These are phyloP conservation scores for Taxillus chinensis DNA, from an alignment of 164 flowering plant genomes.

Conservation along the genomic window DNA sequence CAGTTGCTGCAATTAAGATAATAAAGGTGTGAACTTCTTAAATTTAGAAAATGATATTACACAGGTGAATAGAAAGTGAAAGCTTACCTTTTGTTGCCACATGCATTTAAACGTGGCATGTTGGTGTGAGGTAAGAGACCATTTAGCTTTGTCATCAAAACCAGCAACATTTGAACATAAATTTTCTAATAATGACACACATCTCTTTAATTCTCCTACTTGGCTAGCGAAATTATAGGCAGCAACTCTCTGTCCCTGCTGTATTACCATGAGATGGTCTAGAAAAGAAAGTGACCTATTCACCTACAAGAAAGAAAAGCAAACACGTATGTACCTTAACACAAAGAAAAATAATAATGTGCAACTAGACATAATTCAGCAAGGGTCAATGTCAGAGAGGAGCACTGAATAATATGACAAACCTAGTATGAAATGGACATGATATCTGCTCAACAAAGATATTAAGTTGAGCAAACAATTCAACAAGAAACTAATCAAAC, in stretches of 20 bases:
- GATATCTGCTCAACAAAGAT: no score
- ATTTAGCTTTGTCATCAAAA: slow-evolving; percentile 11
- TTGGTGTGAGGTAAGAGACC: slow-evolving; percentile 29
- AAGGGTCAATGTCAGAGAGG: no score
- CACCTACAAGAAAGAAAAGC: slow-evolving; percentile 33
- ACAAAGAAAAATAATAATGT: no score
- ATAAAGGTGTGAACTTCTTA: neutral
- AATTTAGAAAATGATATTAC: neutral
- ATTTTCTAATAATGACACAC: slow-evolving; percentile 24
- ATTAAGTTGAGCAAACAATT: no score
- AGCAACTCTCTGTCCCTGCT: slow-evolving; percentile 58
- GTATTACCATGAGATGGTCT: slow-evolving; percentile 57
- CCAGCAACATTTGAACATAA: slow-evolving; percentile 17
- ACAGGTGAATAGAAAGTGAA: slow-evolving; percentile 1
- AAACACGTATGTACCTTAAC: no score
- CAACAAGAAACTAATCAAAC: no score
- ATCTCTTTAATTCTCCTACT: slow-evolving; percentile 27
- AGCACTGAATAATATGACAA: no score
- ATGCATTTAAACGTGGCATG: slow-evolving; percentile 38
- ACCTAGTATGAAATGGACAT: no score
- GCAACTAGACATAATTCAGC: no score
- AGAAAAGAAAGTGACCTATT: slow-evolving; percentile 46
- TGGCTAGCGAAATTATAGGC: slow-evolving; percentile 43
- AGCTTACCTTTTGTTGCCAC: slow-evolving; percentile 85
- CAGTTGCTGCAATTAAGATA: slow-evolving; percentile 43